A percentile compares a stretch with the other conserved stretches of the same genome.
These are phyloP conservation scores for Talaromyces sp. DNA, from an alignment of 2,329 filamentous ascomycete genomes.

Conservation along the genomic window DNA sequence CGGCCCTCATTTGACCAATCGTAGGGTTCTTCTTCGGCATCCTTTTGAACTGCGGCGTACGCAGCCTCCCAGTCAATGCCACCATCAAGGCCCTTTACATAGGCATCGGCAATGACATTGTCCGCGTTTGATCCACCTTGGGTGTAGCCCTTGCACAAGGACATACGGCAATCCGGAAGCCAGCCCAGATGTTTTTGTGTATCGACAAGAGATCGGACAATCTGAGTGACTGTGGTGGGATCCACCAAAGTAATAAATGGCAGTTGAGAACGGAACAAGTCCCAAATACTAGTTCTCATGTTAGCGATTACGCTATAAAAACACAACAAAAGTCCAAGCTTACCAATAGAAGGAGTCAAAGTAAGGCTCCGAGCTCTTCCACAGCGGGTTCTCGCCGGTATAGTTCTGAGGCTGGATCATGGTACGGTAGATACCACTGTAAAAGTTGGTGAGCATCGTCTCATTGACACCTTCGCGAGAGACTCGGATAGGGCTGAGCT, in stretches of 20 bases:
- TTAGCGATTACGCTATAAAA: constrained; percentile 17
- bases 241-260: constrained; percentile 24
- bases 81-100: constrained; percentile 54
- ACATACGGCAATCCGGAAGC: constrained; percentile 27
- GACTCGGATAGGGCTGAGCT: constrained; percentile 38
- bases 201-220: constrained; percentile 24
- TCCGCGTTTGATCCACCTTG: constrained; percentile 69
- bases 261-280: constrained; percentile 50
- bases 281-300: constrained; percentile 47
- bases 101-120: constrained; percentile 59
- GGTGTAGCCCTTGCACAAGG: constrained; percentile 46
- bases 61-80: constrained; percentile 61
- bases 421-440: constrained; percentile 62
- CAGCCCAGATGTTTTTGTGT: constrained; percentile 25
- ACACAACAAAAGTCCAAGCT: background rate
- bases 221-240: constrained; percentile 18
- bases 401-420: constrained; percentile 66
- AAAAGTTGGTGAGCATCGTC: constrained; percentile 48
- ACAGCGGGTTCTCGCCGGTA: constrained; percentile 62
- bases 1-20: constrained; percentile 64
- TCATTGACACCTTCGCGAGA: constrained; percentile 25
- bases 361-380: constrained; percentile 59
- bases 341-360: constrained; percentile 61
- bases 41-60: constrained; percentile 62
- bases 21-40: constrained; percentile 61